Base-by-base conservation (phyloP, 257 asterid species). In the Nemophila menziesii region DNA sequence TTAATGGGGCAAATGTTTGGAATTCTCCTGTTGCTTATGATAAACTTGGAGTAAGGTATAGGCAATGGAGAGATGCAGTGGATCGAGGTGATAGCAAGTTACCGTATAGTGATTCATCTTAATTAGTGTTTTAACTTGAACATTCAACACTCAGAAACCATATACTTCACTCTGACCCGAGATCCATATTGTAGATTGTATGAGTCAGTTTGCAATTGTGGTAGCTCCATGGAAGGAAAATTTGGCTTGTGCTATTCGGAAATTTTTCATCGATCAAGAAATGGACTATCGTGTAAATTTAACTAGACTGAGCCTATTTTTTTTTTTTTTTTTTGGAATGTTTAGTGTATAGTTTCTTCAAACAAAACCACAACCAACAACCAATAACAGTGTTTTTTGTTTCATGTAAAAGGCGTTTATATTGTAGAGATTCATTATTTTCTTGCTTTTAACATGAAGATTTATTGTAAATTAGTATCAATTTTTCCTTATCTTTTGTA, bases 21-120 rank as follows among this genome's bases (percentile, higher is more conserved):
- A 84, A 77, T 44, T 63, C 48, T 60, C 95, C 95, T 0, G 92
- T 84, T 11, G 61, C 90, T 2, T 80, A 84, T 15, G 95, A 84
- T 68, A 80, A 84, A 67, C 67, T 84, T 27, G 93, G 95, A 51
- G 93, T 84, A 21, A 74, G 95, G 63, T 84, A 80, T 52, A 71
- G 93, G 70, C 49, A 65, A 39, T 83, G 94, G 94, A 77, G 94
- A 64, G 80, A 79, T 9, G 80, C 89, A 13, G 56, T 79, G 40
- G 94, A 83, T 23, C 60, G 48, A 21, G 95, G 79, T 33, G 73
- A 53, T 27, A 64, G 68, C 33, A 56, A 50, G 12, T 57, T 59
- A n/a, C 77, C 84, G 24, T 70, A 56, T 38, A 62, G 33, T 57
- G 54, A 74, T 44, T 65, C 71, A 43, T 48, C 54, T 16, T 71